phyloP scores from a whole-genome alignment of 2,329 filamentous ascomycete species.

The Eutypa lata region DNA sequence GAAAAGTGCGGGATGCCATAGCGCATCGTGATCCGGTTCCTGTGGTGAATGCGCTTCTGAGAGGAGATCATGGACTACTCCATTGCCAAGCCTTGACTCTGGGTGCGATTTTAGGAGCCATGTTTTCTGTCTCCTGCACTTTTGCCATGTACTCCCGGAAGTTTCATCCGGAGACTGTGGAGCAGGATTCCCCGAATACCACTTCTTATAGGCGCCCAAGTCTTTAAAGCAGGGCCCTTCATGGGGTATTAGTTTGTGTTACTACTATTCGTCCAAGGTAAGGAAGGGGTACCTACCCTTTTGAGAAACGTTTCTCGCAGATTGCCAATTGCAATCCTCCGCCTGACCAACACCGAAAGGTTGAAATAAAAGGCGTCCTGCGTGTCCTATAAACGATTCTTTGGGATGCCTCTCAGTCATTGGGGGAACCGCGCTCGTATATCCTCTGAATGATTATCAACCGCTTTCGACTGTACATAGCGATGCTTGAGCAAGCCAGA shows the following conservation, averaged over 20 bases:
- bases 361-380: constrained; percentile 27
- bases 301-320: constrained; percentile 21
- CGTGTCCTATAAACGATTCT: constrained; percentile 27
- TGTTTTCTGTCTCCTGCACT: constrained; percentile 27
- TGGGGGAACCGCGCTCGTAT: constrained; percentile 23
- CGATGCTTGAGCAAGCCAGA: constrained; percentile 13
- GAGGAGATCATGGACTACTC: constrained; percentile 20
- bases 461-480: constrained; percentile 22
- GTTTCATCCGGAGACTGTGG: constrained; percentile 2
- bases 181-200: constrained; percentile 16
- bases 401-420: constrained; percentile 29
- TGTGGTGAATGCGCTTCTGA: constrained; percentile 11
- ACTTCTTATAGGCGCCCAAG: constrained; percentile 19
- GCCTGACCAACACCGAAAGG: constrained; percentile 21
- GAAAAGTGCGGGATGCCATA: constrained; percentile 39
- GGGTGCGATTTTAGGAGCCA: constrained; percentile 53
- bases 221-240: constrained; percentile 25
- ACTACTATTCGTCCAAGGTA: not conserved
- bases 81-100: constrained; percentile 38
- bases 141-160: constrained; percentile 17
- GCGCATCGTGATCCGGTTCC: constrained; percentile 4
- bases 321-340: constrained; percentile 27
- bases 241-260: constrained; percentile 12
- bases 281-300: constrained; percentile 20
- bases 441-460: constrained; percentile 15